Conservation (phyloP, 164 flowering plant species). For the Paratinospora sagittata region DNA sequence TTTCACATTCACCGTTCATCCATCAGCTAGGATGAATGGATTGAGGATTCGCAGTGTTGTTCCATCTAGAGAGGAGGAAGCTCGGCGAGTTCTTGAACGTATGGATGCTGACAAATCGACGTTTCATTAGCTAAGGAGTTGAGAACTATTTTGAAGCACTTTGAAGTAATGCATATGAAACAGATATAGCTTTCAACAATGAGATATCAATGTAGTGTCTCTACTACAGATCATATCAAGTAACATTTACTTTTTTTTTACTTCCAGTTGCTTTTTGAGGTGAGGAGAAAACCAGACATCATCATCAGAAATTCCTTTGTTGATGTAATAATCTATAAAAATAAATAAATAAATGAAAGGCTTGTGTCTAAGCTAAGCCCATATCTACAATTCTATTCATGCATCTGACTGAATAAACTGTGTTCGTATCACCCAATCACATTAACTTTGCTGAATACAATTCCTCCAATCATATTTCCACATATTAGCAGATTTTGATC, state of each 20-base stretch:
- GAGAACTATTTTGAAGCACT: background rate
- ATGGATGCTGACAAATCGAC: constrained; percentile 56
- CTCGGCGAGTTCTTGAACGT: constrained; percentile 65
- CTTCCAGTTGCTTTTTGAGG: too few relatives aligned
- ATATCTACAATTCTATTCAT: too few relatives aligned
- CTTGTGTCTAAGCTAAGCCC: too few relatives aligned
- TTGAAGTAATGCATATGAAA: background rate
- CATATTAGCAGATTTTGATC: background rate
- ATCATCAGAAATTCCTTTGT: too few relatives aligned
- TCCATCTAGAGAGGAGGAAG: constrained; percentile 94
- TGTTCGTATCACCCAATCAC: background rate
- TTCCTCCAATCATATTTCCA: background rate
- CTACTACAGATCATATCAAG: background rate
- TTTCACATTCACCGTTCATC: constrained; percentile 76
- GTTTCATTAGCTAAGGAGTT: background rate
- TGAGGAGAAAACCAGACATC: background rate
- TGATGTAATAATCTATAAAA: too few relatives aligned
- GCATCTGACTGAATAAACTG: background rate
- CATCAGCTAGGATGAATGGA: constrained; percentile 49
- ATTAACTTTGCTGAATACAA: background rate
- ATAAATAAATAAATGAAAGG: too few relatives aligned
- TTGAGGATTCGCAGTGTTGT: constrained; percentile 65
- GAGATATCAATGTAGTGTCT: background rate
- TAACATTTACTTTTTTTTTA: background rate
- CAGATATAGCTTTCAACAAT: background rate